Conservation (phyloP, 176 grass and related monocot species). For the Lolium rigidum region DNA sequence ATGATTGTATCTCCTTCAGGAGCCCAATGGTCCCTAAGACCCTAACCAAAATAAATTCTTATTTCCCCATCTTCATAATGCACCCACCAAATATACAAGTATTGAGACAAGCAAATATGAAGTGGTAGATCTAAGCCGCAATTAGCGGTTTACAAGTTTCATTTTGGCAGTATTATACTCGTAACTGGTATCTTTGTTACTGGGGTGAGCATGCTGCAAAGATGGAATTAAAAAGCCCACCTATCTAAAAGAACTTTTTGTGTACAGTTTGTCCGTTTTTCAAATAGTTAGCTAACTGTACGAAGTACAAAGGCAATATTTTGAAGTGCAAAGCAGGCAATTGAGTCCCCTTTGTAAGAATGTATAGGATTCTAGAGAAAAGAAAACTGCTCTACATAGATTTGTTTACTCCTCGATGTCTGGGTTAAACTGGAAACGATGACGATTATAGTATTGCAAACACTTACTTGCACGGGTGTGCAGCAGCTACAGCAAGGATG, state of each 20-base stretch:
- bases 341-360: slow-evolving; percentile 27
- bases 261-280: slow-evolving; percentile 26
- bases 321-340: background rate
- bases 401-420: slow-evolving; percentile 37
- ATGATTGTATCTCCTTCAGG: slow-evolving; percentile 49
- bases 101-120: slow-evolving; percentile 10
- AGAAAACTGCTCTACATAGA: slow-evolving; percentile 21
- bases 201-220: slow-evolving; percentile 11
- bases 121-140: background rate
- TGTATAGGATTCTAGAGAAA: slow-evolving; percentile 34
- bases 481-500: slow-evolving; percentile 15
- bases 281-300: slow-evolving; percentile 43
- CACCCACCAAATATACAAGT: background rate
- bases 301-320: slow-evolving; percentile 42
- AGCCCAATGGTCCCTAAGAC: slow-evolving; percentile 59
- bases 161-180: background rate
- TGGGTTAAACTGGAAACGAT: slow-evolving; percentile 20
- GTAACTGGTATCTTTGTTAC: slow-evolving; percentile 19
- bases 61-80: slow-evolving; percentile 27
- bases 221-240: background rate
- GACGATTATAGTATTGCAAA: slow-evolving; percentile 30
- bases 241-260: slow-evolving; percentile 20
- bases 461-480: slow-evolving; percentile 34
- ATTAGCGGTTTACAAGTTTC: background rate
- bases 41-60: slow-evolving; percentile 53